phyloP scores from a whole-genome alignment of 352 stramenopile species.

The Thraustochytrium striatum region DNA sequence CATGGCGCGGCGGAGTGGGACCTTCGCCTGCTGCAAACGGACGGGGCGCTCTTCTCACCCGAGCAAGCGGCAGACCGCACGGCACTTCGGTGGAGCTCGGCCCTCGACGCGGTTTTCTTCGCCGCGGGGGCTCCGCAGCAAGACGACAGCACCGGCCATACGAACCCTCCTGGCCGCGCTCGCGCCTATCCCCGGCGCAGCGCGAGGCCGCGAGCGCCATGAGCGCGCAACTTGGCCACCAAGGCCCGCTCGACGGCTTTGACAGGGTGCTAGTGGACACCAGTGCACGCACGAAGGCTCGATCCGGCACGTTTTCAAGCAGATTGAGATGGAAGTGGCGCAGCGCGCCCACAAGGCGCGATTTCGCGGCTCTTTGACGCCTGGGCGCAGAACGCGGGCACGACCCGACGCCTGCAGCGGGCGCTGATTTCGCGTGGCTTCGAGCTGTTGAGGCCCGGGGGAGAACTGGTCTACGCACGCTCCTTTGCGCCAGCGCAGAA shows the following conservation, averaged over 20 bases:
- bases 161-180: background rate
- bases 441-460: conserved; percentile 72
- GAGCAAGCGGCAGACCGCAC: conserved; percentile 38
- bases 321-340: background rate
- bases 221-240: background rate
- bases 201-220: background rate
- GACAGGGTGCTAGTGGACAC: conserved; percentile 91
- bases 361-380: background rate
- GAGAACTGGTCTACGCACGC: conserved; percentile 87
- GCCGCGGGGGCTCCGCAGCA: background rate
- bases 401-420: conserved; percentile 55
- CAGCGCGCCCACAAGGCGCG: background rate
- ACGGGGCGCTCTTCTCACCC: conserved; percentile 65
- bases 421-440: conserved; percentile 73
- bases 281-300: conserved; percentile 91
- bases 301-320: conserved; percentile 65
- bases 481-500: conserved; percentile 86
- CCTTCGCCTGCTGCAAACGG: conserved; percentile 66
- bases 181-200: background rate
- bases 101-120: background rate
- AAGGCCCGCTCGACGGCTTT: conserved; percentile 59
- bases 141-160: background rate
- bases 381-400: background rate
- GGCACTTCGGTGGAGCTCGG: background rate
- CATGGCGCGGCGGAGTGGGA: background rate